Evolutionary conservation across 2,329 filamentous ascomycete species (phyloP).

Genomic region (Curvularia hawaiiensis): DNA sequence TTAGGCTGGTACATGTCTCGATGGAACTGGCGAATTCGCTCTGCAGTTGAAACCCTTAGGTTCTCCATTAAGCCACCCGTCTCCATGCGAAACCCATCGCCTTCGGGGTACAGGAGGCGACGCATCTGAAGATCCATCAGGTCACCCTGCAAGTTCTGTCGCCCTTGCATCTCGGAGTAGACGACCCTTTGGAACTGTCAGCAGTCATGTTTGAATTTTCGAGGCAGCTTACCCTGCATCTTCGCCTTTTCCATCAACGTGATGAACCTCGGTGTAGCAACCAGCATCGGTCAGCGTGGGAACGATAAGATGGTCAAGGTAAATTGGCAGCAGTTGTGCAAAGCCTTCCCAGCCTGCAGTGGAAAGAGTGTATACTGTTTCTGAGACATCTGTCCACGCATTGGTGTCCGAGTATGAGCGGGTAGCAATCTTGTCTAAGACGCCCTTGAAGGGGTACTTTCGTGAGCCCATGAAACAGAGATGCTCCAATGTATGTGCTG

Average conservation of each 20-base stretch:
- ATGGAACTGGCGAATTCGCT: constrained; percentile 93
- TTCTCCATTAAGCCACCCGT: constrained; percentile 98
- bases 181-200: constrained; percentile 66
- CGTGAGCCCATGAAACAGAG: constrained; percentile 74
- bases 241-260: constrained; percentile 89
- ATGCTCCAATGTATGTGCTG: constrained; percentile 59
- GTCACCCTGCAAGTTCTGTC: constrained; percentile 82
- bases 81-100: constrained; percentile 93
- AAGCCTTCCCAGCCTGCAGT: constrained; percentile 98
- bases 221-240: constrained; percentile 69
- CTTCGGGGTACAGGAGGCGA: constrained; percentile 82
- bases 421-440: constrained; percentile 91
- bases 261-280: constrained; percentile 95
- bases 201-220: not conserved
- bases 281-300: constrained; percentile 91
- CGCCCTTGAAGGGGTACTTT: constrained; percentile 91
- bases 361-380: constrained; percentile 94
- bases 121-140: constrained; percentile 86
- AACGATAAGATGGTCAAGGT: constrained; percentile 90
- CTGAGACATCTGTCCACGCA: constrained; percentile 95
- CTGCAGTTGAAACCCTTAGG: constrained; percentile 80
- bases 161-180: constrained; percentile 98
- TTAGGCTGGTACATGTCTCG: constrained; percentile 97
- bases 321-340: constrained; percentile 89
- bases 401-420: constrained; percentile 94